Percentiles rank a stretch among this genome's conserved stretches.
Conservation (phyloP, 805 yeast species). For the Candida ortonii region DNA sequence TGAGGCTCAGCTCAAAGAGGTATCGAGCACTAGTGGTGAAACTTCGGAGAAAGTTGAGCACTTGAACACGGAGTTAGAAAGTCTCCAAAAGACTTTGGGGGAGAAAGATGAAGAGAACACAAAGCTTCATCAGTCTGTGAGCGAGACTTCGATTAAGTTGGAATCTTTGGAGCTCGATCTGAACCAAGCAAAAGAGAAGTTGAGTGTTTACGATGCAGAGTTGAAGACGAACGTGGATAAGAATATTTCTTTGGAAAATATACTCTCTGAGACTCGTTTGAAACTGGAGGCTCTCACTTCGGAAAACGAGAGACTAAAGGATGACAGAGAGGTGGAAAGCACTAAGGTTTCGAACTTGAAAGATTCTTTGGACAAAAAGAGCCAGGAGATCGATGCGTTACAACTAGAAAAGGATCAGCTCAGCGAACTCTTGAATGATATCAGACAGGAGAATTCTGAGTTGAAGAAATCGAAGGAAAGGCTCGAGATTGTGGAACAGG, state of each 20-base stretch:
- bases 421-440: slow-evolving; percentile 1
- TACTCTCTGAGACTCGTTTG: slow-evolving; percentile 6
- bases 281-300: slow-evolving; percentile 9
- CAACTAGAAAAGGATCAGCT: slow-evolving; percentile 10
- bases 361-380: slow-evolving; percentile 7
- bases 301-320: slow-evolving; percentile 10
- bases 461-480: slow-evolving; percentile 3
- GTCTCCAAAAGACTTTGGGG: slow-evolving; percentile 13
- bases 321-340: slow-evolving; percentile 4
- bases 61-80: slow-evolving; percentile 16
- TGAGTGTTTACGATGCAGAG: slow-evolving; percentile 12
- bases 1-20: slow-evolving; percentile 8
- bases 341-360: slow-evolving; percentile 8
- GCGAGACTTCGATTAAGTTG: slow-evolving; percentile 10
- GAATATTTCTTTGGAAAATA: slow-evolving; percentile 11
- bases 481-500: slow-evolving; percentile 2
- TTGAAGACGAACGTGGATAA: slow-evolving; percentile 11
- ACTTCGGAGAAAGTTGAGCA: slow-evolving; percentile 12
- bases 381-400: slow-evolving; percentile 10
- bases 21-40: slow-evolving; percentile 1
- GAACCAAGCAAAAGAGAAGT: slow-evolving; percentile 11
- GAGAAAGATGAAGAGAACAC: slow-evolving; percentile 7
- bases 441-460: slow-evolving; percentile 7
- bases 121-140: slow-evolving; percentile 11
- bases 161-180: slow-evolving; percentile 14